Evolutionary conservation across 1,284 basidiomycete species (phyloP), one percentile per base, ranked within the genome.

Genomic region (Tilletia walkeri): DNA sequence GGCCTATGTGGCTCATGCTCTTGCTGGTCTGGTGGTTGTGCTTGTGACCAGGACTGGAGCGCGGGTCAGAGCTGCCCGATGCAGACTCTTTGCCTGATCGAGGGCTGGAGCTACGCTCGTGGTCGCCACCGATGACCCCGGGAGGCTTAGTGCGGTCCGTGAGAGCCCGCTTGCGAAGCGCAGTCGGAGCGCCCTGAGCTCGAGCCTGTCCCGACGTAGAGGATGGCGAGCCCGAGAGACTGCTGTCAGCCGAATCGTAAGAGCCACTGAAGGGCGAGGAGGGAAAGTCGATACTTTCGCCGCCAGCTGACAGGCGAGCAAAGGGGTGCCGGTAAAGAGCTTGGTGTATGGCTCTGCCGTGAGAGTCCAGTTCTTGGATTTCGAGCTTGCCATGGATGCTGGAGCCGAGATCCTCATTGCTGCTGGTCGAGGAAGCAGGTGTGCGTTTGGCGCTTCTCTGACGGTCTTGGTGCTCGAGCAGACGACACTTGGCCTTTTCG

Each of bases 21-120:
- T 63, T 63, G 59, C 59, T 63, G 16, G 30, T 16, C 59, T 63
- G 59, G 39, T 63, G 59, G 20, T 30, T n/a, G 16, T 56, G 41
- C 50, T 53, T 18, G 50, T 53, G 50, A 18, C 50, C 16, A 18
- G 50, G 16, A 53, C 50, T 53, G 6, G 16, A 7, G 50, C 50
- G 50, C 50, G 47, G n/a, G 47, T 10, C 12, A 48, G 12, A n/a
- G n/a, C 47, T 48, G 47, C 47, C 47, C n/a, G 41, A 45, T 45
- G 41, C 6, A 45, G 41, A 45, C 14, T 45, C 14, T 7, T 45
- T 45, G 6, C 41, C 41, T 14, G 47, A 10, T 10, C 10, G 47
- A 12, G 50, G 18, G 50, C 50, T 53, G 41, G 41, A 45, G 41
- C 14, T 45, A 7, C 41, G 41, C 41, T 45, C 41, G 14, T 45